phyloP scores from a whole-genome alignment of 495 filamentous ascomycete species.

The Aspergillus bertholletiae region DNA sequence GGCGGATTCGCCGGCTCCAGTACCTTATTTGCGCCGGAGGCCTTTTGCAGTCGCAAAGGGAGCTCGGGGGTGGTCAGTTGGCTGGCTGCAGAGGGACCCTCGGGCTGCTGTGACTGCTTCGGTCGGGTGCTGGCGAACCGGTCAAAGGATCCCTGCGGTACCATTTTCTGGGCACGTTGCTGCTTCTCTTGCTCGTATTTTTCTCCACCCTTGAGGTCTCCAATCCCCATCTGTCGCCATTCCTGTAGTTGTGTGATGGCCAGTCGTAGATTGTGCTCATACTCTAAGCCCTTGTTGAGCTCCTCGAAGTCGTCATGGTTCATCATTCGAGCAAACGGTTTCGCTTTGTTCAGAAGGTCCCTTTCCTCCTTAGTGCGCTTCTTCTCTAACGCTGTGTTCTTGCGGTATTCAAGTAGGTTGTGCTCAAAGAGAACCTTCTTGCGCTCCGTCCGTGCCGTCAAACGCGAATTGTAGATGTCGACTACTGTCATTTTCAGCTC shows the following conservation, averaged over 20 bases:
- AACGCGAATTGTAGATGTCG: slow-evolving; percentile 93
- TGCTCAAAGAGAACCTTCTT: slow-evolving; percentile 98
- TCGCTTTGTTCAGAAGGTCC: slow-evolving; percentile 85
- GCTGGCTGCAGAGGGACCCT: slow-evolving; percentile 66
- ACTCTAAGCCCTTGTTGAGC: slow-evolving; percentile 75
- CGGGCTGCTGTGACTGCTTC: slow-evolving; percentile 54
- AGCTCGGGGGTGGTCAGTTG: slow-evolving; percentile 76
- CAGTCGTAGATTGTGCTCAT: slow-evolving; percentile 86
- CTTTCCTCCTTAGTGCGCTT: slow-evolving; percentile 93
- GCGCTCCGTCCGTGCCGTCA: slow-evolving; percentile 87
- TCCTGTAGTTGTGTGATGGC: slow-evolving; percentile 91
- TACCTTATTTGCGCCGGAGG: slow-evolving; percentile 28
- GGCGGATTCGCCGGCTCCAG: slow-evolving; percentile 29
- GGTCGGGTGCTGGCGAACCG: slow-evolving; percentile 61
- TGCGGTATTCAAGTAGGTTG: slow-evolving; percentile 83
- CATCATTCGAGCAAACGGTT: slow-evolving; percentile 97
- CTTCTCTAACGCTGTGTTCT: slow-evolving; percentile 84
- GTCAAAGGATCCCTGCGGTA: slow-evolving; percentile 75
- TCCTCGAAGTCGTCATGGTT: slow-evolving; percentile 85
- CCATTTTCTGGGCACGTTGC: slow-evolving; percentile 62
- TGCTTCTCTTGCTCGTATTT: slow-evolving; percentile 94
- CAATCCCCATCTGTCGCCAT: slow-evolving; percentile 82
- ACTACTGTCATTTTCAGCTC: slow-evolving; percentile 97
- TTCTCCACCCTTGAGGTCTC: slow-evolving; percentile 79
- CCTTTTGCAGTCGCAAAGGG: slow-evolving; percentile 52